Evolutionary conservation across 805 yeast genomes (phyloP), one percentile per base, ranked within the genome.

Genomic region (Teunomyces tritomae): DNA sequence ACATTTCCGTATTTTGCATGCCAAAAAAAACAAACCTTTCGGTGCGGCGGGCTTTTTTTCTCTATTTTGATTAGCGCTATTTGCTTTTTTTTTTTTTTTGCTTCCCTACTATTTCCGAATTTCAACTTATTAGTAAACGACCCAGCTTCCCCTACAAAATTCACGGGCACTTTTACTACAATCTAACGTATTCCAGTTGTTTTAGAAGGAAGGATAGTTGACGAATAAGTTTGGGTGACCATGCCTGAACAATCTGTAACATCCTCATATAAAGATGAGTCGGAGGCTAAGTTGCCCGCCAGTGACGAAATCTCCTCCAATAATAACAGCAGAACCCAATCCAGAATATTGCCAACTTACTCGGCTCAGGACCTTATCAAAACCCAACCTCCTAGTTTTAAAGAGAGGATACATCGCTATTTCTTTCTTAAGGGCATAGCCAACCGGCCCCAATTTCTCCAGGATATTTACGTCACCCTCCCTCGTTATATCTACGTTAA

Each of bases 401-500:
- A 44, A 26, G 57, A 42, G 29, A 43, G 43, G 28, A 11, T 53
- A 34, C 44, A 47, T 7, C 42, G 43, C 37, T 49, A 40, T 48
- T 39, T 64, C 41, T 47, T 47, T 48, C 20, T 50, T 48, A 43
- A 64, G 34, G 52, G 57, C 32, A 16, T 55, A 48, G 65, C 62
- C 5, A 53, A 52, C 17, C 56, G 70, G 49, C 78, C 78, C 2
- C 29, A 61, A 28, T 61, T 72, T 46, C 47, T 70, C 54, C 58
- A 67, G 58, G 56, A 71, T 28, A 64, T 79, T 49, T 71, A 73
- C 52, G 41, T 54, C 24, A 58, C 57, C n/a, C 65, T 59, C 30
- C 73, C 77, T 5, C 55, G 87, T 44, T 60, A 65, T 26, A 66
- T 82, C 27, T 82, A 64, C 55, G 78, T 77, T 52, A 80, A 82